phyloP scores from a whole-genome alignment of 208 protist genomes.

The Balamuthia mandrillaris region DNA sequence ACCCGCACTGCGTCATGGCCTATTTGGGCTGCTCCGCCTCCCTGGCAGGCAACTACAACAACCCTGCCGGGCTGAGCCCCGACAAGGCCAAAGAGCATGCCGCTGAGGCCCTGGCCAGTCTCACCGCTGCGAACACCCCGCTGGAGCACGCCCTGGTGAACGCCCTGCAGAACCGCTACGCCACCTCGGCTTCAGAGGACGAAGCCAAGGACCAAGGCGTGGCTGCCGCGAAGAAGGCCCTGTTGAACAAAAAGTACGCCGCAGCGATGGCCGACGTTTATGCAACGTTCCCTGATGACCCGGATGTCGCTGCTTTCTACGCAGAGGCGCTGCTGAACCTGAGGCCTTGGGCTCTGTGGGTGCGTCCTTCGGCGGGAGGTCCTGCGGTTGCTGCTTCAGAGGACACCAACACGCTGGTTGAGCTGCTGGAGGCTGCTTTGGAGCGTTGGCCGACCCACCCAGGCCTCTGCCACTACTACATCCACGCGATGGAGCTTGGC shows the following conservation, averaged over 20 bases:
- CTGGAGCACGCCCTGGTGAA: background rate
- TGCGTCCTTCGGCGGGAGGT: too few species aligned
- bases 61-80: background rate
- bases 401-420: too few species aligned
- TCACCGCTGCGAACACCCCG: background rate
- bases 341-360: too few species aligned
- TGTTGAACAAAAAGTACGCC: too few species aligned
- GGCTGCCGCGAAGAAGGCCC: too few species aligned
- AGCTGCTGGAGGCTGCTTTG: too few species aligned
- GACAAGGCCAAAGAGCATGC: background rate
- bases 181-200: background rate
- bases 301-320: background rate
- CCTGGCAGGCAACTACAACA: slow-evolving; percentile 38
- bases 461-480: slow-evolving; percentile 42
- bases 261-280: background rate
- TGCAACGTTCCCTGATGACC: slow-evolving; percentile 8
- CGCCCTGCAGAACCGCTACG: slow-evolving; percentile 18
- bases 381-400: too few species aligned
- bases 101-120: background rate
- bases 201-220: too few species aligned
- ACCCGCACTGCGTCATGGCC: slow-evolving; percentile 29
- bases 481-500: slow-evolving; percentile 39
- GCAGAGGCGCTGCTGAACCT: slow-evolving; percentile 29
- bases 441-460: too few species aligned
- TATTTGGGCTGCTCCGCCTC: slow-evolving; percentile 15